Conservation (phyloP, 331 rosid genomes). For the Ulmus americana region DNA sequence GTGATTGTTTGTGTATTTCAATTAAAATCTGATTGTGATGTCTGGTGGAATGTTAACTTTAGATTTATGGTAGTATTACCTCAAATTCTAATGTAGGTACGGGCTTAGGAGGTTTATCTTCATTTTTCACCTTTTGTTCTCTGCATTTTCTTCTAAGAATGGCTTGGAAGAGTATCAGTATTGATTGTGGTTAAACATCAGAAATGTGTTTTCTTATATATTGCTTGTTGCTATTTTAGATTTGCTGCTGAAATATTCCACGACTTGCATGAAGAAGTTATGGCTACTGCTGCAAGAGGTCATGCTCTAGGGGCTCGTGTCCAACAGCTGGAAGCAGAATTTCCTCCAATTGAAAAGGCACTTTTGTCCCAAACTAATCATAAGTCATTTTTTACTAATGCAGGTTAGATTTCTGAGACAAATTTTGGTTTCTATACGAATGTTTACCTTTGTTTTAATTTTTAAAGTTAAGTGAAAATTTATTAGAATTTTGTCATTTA, state of each 20-base stretch:
- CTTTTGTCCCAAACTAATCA: conserved; percentile 65
- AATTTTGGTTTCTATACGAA: conserved; percentile 16
- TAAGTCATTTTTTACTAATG: conserved; percentile 45
- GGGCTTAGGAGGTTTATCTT: not conserved
- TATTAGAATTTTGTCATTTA: not conserved
- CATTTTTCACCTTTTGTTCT: not conserved
- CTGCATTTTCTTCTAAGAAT: not conserved
- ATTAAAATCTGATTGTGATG: not conserved
- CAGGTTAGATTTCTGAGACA: conserved; percentile 49
- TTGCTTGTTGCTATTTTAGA: conserved; percentile 30
- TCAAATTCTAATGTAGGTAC: not conserved
- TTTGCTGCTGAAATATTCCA: conserved; percentile 97
- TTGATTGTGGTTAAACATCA: not conserved
- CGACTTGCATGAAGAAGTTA: conserved; percentile 89
- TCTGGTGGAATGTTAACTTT: not conserved
- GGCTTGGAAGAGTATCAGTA: not conserved
- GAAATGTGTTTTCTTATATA: conserved; percentile 4
- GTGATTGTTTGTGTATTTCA: not conserved
- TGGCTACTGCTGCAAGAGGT: conserved; percentile 81
- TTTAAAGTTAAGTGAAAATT: not conserved
- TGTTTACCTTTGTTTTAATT: not conserved
- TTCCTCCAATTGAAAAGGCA: conserved; percentile 83
- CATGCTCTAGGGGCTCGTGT: conserved; percentile 75
- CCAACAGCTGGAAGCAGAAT: conserved; percentile 91
- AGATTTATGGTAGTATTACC: not conserved